A percentile compares a stretch with the other conserved stretches of the same genome.
Conservation (phyloP, 176 grass and related monocot species). For the Canna indica region DNA sequence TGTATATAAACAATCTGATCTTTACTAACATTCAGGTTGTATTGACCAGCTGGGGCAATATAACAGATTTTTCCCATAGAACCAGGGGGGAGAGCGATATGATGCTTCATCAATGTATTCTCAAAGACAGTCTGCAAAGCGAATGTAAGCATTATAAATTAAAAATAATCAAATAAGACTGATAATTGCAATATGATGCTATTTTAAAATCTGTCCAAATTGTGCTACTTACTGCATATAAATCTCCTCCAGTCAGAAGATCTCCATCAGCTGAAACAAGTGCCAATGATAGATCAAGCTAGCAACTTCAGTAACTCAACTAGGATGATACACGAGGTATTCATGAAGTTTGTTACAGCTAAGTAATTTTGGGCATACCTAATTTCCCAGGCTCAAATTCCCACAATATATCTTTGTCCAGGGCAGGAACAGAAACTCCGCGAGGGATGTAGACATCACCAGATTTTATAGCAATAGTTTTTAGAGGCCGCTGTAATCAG, state of each 20-base stretch:
- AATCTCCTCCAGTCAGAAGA: slow-evolving; percentile 57
- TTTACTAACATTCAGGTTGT: slow-evolving; percentile 53
- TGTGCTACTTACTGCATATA: slow-evolving; percentile 55
- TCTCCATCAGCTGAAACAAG: slow-evolving; percentile 59
- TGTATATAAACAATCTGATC: slow-evolving; percentile 2
- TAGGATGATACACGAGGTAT: background rate
- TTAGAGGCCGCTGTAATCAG: slow-evolving; percentile 55
- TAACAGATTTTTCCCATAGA: slow-evolving; percentile 69
- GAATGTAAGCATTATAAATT: slow-evolving; percentile 11
- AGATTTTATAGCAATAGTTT: slow-evolving; percentile 81
- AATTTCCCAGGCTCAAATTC: slow-evolving; percentile 64
- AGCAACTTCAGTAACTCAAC: background rate
- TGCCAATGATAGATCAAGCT: slow-evolving; percentile 10
- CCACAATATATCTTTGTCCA: slow-evolving; percentile 73
- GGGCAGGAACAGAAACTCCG: slow-evolving; percentile 76
- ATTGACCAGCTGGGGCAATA: slow-evolving; percentile 60
- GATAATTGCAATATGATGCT: background rate
- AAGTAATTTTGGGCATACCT: slow-evolving; percentile 25
- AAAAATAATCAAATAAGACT: slow-evolving; percentile 13
- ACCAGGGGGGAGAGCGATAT: slow-evolving; percentile 70
- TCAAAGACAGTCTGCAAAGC: slow-evolving; percentile 47
- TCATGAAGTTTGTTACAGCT: background rate
- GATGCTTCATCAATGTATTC: slow-evolving; percentile 68
- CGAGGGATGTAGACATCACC: slow-evolving; percentile 91
- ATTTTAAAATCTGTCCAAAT: background rate